Percentiles rank a stretch among this genome's conserved stretches.
These are phyloP conservation scores for Jatropha curcas DNA, from an alignment of 345 rosid species.

Conservation along the genomic window DNA sequence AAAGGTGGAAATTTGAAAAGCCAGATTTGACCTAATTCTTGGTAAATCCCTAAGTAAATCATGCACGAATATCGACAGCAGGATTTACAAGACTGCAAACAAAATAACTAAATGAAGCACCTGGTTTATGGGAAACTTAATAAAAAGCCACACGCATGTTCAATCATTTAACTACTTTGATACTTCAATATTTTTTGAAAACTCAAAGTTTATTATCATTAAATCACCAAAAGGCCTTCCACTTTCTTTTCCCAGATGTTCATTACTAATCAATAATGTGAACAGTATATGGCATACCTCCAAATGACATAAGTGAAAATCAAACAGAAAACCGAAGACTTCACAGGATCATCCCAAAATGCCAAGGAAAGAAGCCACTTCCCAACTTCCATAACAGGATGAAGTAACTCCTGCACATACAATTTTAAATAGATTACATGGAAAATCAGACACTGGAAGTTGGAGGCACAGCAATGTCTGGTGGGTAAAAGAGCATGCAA, in stretches of 20 bases:
- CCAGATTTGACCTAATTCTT: neutral
- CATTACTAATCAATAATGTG: slow-evolving; percentile 1
- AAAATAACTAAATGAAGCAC: neutral
- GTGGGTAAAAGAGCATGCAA: neutral
- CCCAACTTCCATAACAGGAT: slow-evolving; percentile 67
- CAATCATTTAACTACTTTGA: neutral
- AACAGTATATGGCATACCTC: slow-evolving; percentile 46
- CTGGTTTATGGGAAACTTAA: neutral
- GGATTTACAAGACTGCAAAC: neutral
- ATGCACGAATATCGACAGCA: neutral
- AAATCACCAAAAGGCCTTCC: neutral
- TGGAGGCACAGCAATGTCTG: neutral
- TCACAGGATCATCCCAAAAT: slow-evolving; percentile 75
- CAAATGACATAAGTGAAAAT: slow-evolving; percentile 52
- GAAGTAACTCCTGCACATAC: slow-evolving; percentile 68
- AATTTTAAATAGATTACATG: neutral
- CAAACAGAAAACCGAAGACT: slow-evolving; percentile 76
- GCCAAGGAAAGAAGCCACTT: slow-evolving; percentile 55
- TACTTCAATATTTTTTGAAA: neutral
- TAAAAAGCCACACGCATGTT: neutral
- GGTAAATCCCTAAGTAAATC: neutral
- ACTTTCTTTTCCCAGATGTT: neutral
- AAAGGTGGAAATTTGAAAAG: neutral
- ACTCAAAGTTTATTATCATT: slow-evolving; percentile 2
- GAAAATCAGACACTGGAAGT: neutral